Evolutionary conservation across 257 asterid species (phyloP).

Genomic region (Verbascum thapsus): DNA sequence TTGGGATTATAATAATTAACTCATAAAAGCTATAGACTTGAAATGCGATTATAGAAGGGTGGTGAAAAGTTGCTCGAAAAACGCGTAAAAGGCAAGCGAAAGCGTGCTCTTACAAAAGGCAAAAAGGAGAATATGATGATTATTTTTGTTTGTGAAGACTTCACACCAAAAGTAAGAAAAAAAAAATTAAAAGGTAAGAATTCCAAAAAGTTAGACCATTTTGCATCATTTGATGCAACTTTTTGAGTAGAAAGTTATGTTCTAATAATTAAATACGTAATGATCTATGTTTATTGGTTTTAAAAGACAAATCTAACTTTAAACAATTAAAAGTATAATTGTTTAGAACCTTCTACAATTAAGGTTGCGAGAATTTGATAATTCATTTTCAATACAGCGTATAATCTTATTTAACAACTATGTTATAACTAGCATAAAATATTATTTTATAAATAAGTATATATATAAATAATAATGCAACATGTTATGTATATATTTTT

Average conservation of each 20-base stretch:
- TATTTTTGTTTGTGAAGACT: conserved; percentile 56
- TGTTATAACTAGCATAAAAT: too few species aligned
- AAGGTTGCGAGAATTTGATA: not conserved
- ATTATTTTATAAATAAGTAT: too few species aligned
- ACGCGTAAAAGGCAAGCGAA: conserved; percentile 86
- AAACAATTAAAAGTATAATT: too few species aligned
- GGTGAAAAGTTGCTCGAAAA: conserved; percentile 57
- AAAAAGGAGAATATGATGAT: conserved; percentile 47
- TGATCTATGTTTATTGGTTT: not conserved
- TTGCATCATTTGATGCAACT: conserved; percentile 39
- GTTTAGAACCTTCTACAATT: conserved; percentile 27
- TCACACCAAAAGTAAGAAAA: conserved; percentile 37
- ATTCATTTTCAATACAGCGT: not conserved
- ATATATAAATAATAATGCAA: too few species aligned
- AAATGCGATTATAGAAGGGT: conserved; percentile 20
- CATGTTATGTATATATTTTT: too few species aligned
- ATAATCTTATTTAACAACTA: too few species aligned
- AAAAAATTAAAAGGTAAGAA: conserved; percentile 36
- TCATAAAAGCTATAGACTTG: conserved; percentile 12
- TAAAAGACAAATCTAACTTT: not conserved
- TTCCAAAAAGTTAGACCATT: conserved; percentile 41
- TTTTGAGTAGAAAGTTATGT: conserved; percentile 24
- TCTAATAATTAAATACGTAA: conserved; percentile 4
- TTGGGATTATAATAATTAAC: conserved; percentile 13
- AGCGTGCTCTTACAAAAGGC: conserved; percentile 86